Conservation (phyloP, 2,329 filamentous ascomycete species). For the Pseudophaeomoniella oleicola region DNA sequence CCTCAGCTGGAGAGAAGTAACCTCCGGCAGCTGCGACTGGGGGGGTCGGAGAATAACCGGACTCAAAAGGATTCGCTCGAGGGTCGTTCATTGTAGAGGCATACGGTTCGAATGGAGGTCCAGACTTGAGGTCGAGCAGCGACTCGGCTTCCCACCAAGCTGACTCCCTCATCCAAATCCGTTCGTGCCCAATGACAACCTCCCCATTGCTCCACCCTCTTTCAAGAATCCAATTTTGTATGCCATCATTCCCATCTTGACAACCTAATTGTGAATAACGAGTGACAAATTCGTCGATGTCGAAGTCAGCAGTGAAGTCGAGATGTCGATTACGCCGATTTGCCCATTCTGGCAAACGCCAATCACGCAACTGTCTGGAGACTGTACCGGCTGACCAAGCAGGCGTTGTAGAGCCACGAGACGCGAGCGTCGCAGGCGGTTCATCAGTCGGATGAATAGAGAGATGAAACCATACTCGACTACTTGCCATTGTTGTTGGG, state of each 20-base stretch:
- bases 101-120: slow-evolving; percentile 26
- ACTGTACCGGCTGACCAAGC: slow-evolving; percentile 89
- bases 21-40: slow-evolving; percentile 41
- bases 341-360: slow-evolving; percentile 91
- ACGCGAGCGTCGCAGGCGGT: slow-evolving; percentile 58
- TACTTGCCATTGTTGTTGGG: slow-evolving; percentile 58
- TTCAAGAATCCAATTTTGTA: slow-evolving; percentile 87
- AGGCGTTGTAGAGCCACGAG: slow-evolving; percentile 56
- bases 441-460: slow-evolving; percentile 86
- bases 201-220: slow-evolving; percentile 97
- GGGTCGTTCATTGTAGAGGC: slow-evolving; percentile 11
- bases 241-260: slow-evolving; percentile 76
- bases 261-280: slow-evolving; percentile 77
- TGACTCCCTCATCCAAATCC: slow-evolving; percentile 86
- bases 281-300: slow-evolving; percentile 77
- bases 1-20: slow-evolving; percentile 53
- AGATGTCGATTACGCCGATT: slow-evolving; percentile 82
- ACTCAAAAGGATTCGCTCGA: slow-evolving; percentile 39
- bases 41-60: slow-evolving; percentile 51
- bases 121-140: slow-evolving; percentile 79
- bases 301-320: slow-evolving; percentile 94
- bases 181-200: slow-evolving; percentile 77
- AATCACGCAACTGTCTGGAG: slow-evolving; percentile 81
- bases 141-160: slow-evolving; percentile 98
- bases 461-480: slow-evolving; percentile 89